phyloP scores from a whole-genome alignment of 192 early-diverging fungal species.

The Chytriomyces sp. region DNA sequence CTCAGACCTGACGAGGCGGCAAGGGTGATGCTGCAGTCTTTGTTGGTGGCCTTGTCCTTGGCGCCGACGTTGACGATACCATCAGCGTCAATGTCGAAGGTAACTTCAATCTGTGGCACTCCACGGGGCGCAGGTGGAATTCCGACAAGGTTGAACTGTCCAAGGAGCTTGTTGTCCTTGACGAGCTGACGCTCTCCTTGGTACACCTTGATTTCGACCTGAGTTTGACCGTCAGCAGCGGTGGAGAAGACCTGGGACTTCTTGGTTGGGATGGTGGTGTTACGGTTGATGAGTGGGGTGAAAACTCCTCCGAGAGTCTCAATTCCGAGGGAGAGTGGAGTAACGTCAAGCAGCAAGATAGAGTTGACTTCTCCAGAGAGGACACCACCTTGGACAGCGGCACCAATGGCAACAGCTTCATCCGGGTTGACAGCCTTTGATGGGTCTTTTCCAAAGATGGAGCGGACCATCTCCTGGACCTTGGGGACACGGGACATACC shows the following conservation, averaged over 20 bases:
- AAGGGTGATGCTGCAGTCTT: constrained; percentile 87
- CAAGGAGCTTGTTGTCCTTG: constrained; percentile 96
- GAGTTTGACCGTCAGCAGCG: constrained; percentile 96
- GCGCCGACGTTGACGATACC: constrained; percentile 98
- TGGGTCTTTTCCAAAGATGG: constrained; percentile 88
- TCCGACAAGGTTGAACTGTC: constrained; percentile 95
- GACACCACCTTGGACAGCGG: constrained; percentile 98
- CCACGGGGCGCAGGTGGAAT: constrained; percentile 97
- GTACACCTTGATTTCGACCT: constrained; percentile 97
- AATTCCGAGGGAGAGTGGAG: constrained; percentile 96
- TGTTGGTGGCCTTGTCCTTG: constrained; percentile 94
- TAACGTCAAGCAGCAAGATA: constrained; percentile 95
- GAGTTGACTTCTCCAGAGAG: constrained; percentile 95
- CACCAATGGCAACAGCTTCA: constrained; percentile 97
- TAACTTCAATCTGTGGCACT: constrained; percentile 96
- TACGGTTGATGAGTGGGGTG: constrained; percentile 94
- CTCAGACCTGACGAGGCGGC: constrained; percentile 92
- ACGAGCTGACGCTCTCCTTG: constrained; percentile 98
- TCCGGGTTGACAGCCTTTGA: constrained; percentile 97
- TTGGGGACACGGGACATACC: constrained; percentile 98
- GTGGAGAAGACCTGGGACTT: constrained; percentile 99
- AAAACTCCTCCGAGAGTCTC: constrained; percentile 99
- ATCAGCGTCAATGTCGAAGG: constrained; percentile 99
- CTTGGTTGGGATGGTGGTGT: constrained; percentile 99
- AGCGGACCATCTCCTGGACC: constrained; percentile 91